Base-by-base conservation (phyloP, 139 green algal species). In the Monoraphidium neglectum region DNA sequence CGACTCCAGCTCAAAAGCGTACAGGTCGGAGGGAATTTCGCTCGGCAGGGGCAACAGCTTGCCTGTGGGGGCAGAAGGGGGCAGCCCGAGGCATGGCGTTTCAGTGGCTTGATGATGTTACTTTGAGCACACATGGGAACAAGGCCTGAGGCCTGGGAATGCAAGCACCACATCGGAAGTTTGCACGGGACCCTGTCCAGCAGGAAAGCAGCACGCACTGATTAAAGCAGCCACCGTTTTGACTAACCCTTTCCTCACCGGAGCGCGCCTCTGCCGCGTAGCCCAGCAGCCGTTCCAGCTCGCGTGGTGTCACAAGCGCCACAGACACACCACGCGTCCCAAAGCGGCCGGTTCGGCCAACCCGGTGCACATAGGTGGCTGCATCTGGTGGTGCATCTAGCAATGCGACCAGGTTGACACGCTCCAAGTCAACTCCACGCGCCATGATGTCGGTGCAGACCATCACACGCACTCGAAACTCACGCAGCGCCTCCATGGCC, bases 401-500 rank as follows among this genome's bases (percentile, higher is more conserved):
- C 76, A 93, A 94, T 18, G 92, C 81, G 24, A 97, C 91, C 16
- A 95, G 77, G 79, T 95, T 95, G 63, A 96, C 89, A 16, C 87
- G 77, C 3, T 89, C 89, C n/a, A 97, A 77, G 76, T 97, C 93
- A 12, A 97, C 86, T 4, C 93, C 93, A 10, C 93, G 86, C 0
- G 92, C 88, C 61, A 89, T 77, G 21, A 97, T 84, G 82, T 97
- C 93, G 1, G 93, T 96, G 36, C 88, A 89, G 26, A 97, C 93
- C 0, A 94, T 71, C 23, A 84, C 74, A 30, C 77, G 66, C 43
- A 84, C 59, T 57, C 83, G 83, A 84, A 93, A 94, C 4, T 68
- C 80, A 1, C 84, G 77, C 74, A 95, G 78, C 15, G 83, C 83
- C 32, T 81, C 75, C 82, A 97, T 87, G 43, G 87, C 83, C 37